Percentiles rank a stretch among this genome's conserved stretches.
Conservation (phyloP, 148 eudicot species). For the Nepenthes gracilis region DNA sequence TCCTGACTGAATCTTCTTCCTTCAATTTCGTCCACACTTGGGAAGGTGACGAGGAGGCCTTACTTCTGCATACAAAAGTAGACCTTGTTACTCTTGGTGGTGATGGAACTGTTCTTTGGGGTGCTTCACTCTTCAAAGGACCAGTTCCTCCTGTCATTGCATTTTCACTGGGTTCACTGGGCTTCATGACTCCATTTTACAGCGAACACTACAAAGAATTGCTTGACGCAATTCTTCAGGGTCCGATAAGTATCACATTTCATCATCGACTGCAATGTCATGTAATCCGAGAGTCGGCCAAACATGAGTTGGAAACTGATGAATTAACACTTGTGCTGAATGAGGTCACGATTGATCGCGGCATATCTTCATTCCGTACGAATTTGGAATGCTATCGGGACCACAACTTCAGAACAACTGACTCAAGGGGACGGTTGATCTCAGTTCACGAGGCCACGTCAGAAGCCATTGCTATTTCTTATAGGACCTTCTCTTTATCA, state of each 20-base stretch:
- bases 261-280: too few species aligned
- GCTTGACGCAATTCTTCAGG: slow-evolving; percentile 54
- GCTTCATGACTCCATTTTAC: slow-evolving; percentile 93
- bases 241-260: slow-evolving; percentile 75
- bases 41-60: slow-evolving; percentile 61
- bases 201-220: slow-evolving; percentile 78
- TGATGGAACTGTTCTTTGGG: slow-evolving; percentile 99
- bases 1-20: slow-evolving; percentile 59
- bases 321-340: slow-evolving; percentile 79
- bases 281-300: too few species aligned
- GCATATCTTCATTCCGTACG: slow-evolving; percentile 82
- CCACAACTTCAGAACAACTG: slow-evolving; percentile 74
- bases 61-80: slow-evolving; percentile 66
- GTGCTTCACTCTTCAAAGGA: slow-evolving; percentile 95
- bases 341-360: slow-evolving; percentile 95
- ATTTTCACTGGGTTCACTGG: slow-evolving; percentile 86
- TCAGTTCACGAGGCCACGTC: too few species aligned
- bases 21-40: slow-evolving; percentile 80
- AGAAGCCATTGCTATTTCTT: too few species aligned
- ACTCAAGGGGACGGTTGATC: slow-evolving; percentile 97
- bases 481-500: too few species aligned
- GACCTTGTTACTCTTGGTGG: slow-evolving; percentile 99
- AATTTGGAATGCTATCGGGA: slow-evolving; percentile 93
- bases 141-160: slow-evolving; percentile 93
- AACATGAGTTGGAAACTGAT: slow-evolving; percentile 61